These are phyloP conservation scores for Ganoderma multipileum DNA, from an alignment of 1,284 basidiomycete genomes.

Conservation along the genomic window DNA sequence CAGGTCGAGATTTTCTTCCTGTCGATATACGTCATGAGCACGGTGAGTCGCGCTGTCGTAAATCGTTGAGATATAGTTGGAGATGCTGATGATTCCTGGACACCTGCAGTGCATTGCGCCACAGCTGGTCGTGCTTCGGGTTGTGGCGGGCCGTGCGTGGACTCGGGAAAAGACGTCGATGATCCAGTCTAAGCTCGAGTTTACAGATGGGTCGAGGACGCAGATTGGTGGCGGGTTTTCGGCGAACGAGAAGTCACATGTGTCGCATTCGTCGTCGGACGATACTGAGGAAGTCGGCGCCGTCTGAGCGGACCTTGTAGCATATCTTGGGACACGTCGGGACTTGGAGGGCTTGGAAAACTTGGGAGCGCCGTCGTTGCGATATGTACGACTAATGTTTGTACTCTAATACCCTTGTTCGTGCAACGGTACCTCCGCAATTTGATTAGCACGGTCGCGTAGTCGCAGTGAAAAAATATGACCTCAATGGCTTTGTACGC, in stretches of 20 bases:
- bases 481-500: not conserved
- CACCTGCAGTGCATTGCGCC: slow-evolving; percentile 39
- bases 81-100: not conserved
- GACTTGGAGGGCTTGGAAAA: not conserved
- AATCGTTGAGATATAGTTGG: too few relatives aligned
- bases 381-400: not conserved
- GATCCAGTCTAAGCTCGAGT: slow-evolving; percentile 15
- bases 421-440: not conserved
- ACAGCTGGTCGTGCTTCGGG: slow-evolving; percentile 43
- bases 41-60: slow-evolving; percentile 17
- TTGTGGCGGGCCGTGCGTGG: slow-evolving; percentile 41
- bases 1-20: slow-evolving; percentile 26
- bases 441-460: not conserved
- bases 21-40: slow-evolving; percentile 29
- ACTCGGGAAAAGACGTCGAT: slow-evolving; percentile 21
- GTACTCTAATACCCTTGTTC: not conserved
- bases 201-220: slow-evolving; percentile 22
- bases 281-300: not conserved
- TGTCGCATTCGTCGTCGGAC: not conserved
- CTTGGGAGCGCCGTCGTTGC: not conserved
- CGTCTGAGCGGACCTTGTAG: not conserved
- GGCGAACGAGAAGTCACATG: not conserved
- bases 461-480: not conserved
- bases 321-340: not conserved
- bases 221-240: slow-evolving; percentile 10